Percentiles rank a stretch among this genome's conserved stretches.
phyloP scores from a whole-genome alignment of 352 stramenopile species.

The Pythium brachiatum region DNA sequence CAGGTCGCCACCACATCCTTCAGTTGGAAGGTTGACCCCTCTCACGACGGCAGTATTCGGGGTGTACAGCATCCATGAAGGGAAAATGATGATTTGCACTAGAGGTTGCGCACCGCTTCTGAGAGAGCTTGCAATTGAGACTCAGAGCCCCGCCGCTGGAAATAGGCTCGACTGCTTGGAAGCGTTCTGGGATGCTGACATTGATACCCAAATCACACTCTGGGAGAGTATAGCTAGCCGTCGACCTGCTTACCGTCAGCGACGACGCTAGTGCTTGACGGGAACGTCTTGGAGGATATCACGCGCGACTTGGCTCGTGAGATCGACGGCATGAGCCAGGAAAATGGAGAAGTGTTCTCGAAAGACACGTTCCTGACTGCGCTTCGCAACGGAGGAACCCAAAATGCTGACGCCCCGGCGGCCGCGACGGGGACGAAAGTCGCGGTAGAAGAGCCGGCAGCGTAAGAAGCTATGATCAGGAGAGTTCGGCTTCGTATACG shows the following conservation, averaged over 20 bases:
- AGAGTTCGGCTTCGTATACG: no score
- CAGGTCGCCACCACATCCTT: no score
- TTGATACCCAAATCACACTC: neutral
- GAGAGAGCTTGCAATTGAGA: neutral
- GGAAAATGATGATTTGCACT: neutral
- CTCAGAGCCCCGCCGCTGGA: neutral
- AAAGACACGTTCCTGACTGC: slow-evolving; percentile 81
- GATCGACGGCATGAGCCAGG: slow-evolving; percentile 41
- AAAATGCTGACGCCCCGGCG: slow-evolving; percentile 11
- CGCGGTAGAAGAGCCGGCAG: slow-evolving; percentile 41
- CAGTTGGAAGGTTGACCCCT: no score
- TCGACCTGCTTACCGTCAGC: no score
- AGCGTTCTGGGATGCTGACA: neutral
- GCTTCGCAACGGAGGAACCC: slow-evolving; percentile 41
- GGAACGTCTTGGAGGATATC: neutral
- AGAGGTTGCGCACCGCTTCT: neutral
- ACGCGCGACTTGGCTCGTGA: neutral
- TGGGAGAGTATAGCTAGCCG: no score
- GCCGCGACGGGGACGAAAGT: slow-evolving; percentile 5
- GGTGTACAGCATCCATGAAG: no score
- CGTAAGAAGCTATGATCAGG: slow-evolving; percentile 36
- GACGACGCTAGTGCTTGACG: neutral
- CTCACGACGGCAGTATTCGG: no score
- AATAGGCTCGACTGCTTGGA: neutral
- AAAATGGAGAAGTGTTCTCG: slow-evolving; percentile 61